Evolutionary conservation across 2,329 filamentous ascomycete genomes (phyloP).

Genomic region (Rhinocladiella mackenziei): DNA sequence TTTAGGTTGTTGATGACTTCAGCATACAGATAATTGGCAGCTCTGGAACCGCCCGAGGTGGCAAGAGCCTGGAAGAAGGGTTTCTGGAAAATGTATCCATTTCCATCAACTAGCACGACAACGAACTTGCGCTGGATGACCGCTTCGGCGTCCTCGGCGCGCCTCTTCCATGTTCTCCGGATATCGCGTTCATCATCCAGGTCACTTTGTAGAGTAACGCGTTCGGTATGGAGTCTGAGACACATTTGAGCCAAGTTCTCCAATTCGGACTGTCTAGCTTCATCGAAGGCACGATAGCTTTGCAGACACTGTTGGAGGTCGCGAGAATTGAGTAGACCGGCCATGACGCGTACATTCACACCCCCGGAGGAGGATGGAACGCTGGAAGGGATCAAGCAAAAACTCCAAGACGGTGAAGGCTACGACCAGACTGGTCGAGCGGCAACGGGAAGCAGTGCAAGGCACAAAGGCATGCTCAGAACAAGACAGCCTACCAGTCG

Average conservation of each 20-base stretch:
- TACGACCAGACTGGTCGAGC: too few relatives aligned
- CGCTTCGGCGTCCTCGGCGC: slow-evolving; percentile 20
- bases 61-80: slow-evolving; percentile 43
- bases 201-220: slow-evolving; percentile 31
- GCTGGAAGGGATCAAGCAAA: too few relatives aligned
- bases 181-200: slow-evolving; percentile 29
- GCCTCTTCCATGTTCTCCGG: slow-evolving; percentile 20
- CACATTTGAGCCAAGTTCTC: slow-evolving; percentile 15
- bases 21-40: slow-evolving; percentile 24
- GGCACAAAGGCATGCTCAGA: too few relatives aligned
- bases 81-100: slow-evolving; percentile 57
- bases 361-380: too few relatives aligned
- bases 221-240: slow-evolving; percentile 11
- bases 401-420: too few relatives aligned
- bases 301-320: slow-evolving; percentile 12
- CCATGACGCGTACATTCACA: slow-evolving; percentile 2
- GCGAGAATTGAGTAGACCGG: slow-evolving; percentile 6
- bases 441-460: too few relatives aligned
- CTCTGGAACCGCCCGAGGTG: slow-evolving; percentile 52
- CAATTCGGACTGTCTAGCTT: slow-evolving; percentile 20
- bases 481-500: too few relatives aligned
- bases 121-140: slow-evolving; percentile 50
- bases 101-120: slow-evolving; percentile 59
- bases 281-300: slow-evolving; percentile 18
- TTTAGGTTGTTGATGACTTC: slow-evolving; percentile 20